Conservation (phyloP, 116 monocot genomes). For the Cymodocea nodosa region DNA sequence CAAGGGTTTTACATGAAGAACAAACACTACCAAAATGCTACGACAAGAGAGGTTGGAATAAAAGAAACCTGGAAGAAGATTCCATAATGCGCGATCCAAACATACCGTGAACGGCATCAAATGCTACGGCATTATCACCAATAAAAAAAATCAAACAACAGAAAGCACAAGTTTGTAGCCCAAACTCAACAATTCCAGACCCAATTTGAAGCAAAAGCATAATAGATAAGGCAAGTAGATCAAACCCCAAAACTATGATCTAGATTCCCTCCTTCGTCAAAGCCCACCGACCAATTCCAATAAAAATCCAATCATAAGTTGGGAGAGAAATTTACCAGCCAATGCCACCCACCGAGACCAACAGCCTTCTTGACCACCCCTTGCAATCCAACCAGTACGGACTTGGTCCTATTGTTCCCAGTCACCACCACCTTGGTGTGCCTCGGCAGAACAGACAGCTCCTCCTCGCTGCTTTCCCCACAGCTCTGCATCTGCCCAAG, state of each 20-base stretch:
- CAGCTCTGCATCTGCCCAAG: slow-evolving; percentile 17
- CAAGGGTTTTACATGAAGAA: no score
- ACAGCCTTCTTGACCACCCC: slow-evolving; percentile 84
- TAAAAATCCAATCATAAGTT: neutral
- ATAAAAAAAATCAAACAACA: neutral
- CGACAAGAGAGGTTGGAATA: no score
- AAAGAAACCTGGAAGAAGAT: no score
- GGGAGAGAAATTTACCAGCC: slow-evolving; percentile 45
- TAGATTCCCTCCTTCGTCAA: no score
- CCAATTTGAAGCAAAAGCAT: neutral
- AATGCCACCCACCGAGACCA: slow-evolving; percentile 88
- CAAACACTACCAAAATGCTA: no score
- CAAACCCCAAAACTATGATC: neutral
- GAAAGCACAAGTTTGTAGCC: neutral
- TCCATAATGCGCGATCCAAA: no score
- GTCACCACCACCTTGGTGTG: slow-evolving; percentile 84
- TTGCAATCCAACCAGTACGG: slow-evolving; percentile 65
- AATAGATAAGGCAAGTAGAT: neutral
- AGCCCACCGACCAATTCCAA: neutral
- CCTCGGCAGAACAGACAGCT: slow-evolving; percentile 71
- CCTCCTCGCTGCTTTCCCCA: slow-evolving; percentile 71
- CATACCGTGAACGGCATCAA: no score
- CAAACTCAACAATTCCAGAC: neutral
- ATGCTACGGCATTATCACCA: neutral
- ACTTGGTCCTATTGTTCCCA: slow-evolving; percentile 75